Evolutionary conservation across 139 green algal species (phyloP).

Genomic region (Tetratostichococcus sp.): DNA sequence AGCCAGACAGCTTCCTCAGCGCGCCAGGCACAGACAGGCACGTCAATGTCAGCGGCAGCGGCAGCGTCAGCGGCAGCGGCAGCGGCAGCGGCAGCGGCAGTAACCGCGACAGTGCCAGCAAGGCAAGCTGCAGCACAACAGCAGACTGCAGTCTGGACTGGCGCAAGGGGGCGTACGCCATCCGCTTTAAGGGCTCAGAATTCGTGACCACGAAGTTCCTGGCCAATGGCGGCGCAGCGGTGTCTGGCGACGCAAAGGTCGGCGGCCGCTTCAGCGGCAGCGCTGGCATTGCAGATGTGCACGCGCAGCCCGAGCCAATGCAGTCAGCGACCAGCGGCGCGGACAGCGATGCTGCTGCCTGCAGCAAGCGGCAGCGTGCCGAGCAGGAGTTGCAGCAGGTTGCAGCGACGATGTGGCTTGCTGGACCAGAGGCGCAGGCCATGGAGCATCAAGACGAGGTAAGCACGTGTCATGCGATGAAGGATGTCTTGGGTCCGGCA

Average conservation of each 20-base stretch:
- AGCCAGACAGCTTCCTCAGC: neutral
- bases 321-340: neutral
- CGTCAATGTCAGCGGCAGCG: too few relatives aligned
- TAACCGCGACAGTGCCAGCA: too few relatives aligned
- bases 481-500: too few relatives aligned
- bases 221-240: neutral
- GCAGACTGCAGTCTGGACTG: neutral
- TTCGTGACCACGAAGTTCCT: constrained; percentile 1
- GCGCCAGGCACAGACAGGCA: too few relatives aligned
- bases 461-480: too few relatives aligned
- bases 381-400: neutral
- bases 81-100: too few relatives aligned
- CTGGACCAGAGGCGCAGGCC: constrained; percentile 1
- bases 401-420: constrained; percentile 6
- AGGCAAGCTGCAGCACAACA: too few relatives aligned
- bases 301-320: neutral
- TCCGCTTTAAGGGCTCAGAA: constrained; percentile 14
- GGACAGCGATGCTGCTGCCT: too few relatives aligned
- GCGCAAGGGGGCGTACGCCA: constrained; percentile 4
- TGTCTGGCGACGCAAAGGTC: too few relatives aligned
- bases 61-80: too few relatives aligned
- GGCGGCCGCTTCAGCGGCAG: neutral
- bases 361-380: constrained; percentile 7
- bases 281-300: neutral
- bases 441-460: constrained; percentile 10